Evolutionary conservation across 768 basidiomycete species (phyloP).

Genomic region (Naganishia vishniacii): DNA sequence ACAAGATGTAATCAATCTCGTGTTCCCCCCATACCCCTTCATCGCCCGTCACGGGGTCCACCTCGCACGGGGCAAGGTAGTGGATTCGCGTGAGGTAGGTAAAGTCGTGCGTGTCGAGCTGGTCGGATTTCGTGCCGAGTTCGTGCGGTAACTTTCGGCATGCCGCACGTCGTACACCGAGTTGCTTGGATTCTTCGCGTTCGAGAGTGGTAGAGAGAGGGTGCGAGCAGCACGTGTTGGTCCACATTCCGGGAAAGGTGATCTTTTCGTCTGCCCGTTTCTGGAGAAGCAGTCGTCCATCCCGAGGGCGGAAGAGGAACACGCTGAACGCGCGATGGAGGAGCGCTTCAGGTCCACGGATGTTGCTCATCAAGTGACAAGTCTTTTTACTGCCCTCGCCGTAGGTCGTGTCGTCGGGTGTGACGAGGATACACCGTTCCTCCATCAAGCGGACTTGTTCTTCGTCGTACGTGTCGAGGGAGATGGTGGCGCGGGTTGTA

Average conservation of each 20-base stretch:
- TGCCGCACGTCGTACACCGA: slow-evolving; percentile 74
- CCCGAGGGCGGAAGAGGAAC: slow-evolving; percentile 88
- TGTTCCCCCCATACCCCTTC: slow-evolving; percentile 84
- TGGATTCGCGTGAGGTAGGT: slow-evolving; percentile 95
- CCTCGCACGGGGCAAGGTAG: slow-evolving; percentile 84
- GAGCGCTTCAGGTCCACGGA: slow-evolving; percentile 64
- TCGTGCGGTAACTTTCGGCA: slow-evolving; percentile 94
- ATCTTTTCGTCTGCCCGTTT: slow-evolving; percentile 97
- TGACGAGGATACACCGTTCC: slow-evolving; percentile 56
- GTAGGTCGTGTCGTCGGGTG: slow-evolving; percentile 44
- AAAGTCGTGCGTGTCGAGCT: slow-evolving; percentile 77
- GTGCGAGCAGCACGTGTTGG: slow-evolving; percentile 98
- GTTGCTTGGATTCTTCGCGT: slow-evolving; percentile 73
- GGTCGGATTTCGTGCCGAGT: slow-evolving; percentile 74
- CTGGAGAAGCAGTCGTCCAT: slow-evolving; percentile 88
- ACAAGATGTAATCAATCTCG: slow-evolving; percentile 97
- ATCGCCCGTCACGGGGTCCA: slow-evolving; percentile 48
- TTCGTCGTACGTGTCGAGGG: slow-evolving; percentile 55
- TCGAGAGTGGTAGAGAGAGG: slow-evolving; percentile 68
- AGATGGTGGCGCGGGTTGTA: slow-evolving; percentile 16
- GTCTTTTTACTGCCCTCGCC: slow-evolving; percentile 73
- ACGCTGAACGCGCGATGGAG: slow-evolving; percentile 97
- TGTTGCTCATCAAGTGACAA: slow-evolving; percentile 98
- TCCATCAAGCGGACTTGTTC: slow-evolving; percentile 95
- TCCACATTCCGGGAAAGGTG: slow-evolving; percentile 99